phyloP scores from a whole-genome alignment of 2,329 filamentous ascomycete species.

The Lomentospora prolificans region DNA sequence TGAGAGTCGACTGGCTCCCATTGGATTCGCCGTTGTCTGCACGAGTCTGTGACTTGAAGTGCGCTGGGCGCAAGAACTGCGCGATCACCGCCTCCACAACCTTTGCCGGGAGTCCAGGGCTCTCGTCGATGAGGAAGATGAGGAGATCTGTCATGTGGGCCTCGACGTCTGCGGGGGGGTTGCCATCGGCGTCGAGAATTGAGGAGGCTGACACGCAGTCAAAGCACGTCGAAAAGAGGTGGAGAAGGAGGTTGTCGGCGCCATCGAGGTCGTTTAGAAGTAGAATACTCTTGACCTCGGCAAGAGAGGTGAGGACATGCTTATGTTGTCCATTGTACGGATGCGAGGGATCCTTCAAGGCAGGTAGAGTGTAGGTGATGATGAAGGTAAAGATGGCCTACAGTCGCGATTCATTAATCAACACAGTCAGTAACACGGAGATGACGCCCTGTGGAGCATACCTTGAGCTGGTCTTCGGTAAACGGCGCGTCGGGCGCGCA shows the following conservation, averaged over 20 bases:
- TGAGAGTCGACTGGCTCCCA: slow-evolving; percentile 69
- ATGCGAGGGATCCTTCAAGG: slow-evolving; percentile 75
- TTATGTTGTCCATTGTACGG: slow-evolving; percentile 90
- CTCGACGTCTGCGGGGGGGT: slow-evolving; percentile 86
- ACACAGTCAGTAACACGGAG: neutral
- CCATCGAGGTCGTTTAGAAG: slow-evolving; percentile 81
- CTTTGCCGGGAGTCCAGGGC: slow-evolving; percentile 62
- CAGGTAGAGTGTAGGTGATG: slow-evolving; percentile 71
- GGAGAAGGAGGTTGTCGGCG: slow-evolving; percentile 66
- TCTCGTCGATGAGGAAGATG: slow-evolving; percentile 79
- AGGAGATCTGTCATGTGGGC: slow-evolving; percentile 84
- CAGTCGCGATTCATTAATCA: neutral
- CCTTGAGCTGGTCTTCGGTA: slow-evolving; percentile 82
- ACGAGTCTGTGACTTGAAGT: slow-evolving; percentile 33
- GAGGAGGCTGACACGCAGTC: slow-evolving; percentile 77
- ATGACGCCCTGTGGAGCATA: slow-evolving; percentile 27
- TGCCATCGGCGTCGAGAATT: slow-evolving; percentile 65
- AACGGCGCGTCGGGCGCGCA: slow-evolving; percentile 95
- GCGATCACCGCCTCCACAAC: slow-evolving; percentile 91
- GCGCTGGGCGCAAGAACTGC: slow-evolving; percentile 78
- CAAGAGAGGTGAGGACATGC: slow-evolving; percentile 79
- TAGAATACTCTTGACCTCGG: slow-evolving; percentile 89
- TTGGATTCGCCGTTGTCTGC: slow-evolving; percentile 46
- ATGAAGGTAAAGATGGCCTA: slow-evolving; percentile 92
- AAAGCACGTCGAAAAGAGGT: slow-evolving; percentile 82